Base-by-base conservation (phyloP, 768 basidiomycete species). In the Daedaleopsis nitida region DNA sequence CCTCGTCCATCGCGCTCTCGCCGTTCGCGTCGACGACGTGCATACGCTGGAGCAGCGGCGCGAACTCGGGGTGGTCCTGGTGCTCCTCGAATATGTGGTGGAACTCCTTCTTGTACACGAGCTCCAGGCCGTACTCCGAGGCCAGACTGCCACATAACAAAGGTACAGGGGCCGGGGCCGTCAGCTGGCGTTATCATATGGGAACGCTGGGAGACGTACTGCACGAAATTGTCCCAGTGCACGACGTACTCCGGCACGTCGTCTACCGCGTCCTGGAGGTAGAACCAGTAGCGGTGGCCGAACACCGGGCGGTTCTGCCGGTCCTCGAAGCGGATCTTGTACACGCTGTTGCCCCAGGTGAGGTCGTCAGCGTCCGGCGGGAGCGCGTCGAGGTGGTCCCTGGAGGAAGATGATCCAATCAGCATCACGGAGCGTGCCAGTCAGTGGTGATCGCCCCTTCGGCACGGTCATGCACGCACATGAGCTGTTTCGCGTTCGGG, bases 231-330 rank as follows among this genome's bases (percentile, higher is more conserved):
- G 48, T 92, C 88, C 96, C 96, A 99, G 62, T 86, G 83, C n/a
- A 99, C 97, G 52, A 99, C 80, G 70, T 96, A 99, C 73, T 99
- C 97, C 6, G 96, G 96, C 19, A 98, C 96, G 67, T 98, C 87
- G 64, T 96, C 96, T 2, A 99, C 96, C 5, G 97, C 97, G 69
- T 98, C 97, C 70, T 86, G 78, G 24, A 99, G 84, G 77, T 85
- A 97, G 78, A 99, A 99, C 75, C 84, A 88, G 72, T 99, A 99
- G 55, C 91, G 87, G 73, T 98, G 92, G 2, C 97, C 97, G 72
- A 90, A 98, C 16, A 84, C 69, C 37, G 86, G 82, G 64, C 80
- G 77, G 65, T 81, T 76, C 52, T 79, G 78, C 52, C 87, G 84
- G 54, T 89, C 81, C 66, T 92, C 88, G 70, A 98, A 98, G 54